Base-by-base conservation (phyloP, 306 rosid genomes). In the Ochetophila trinervis region DNA sequence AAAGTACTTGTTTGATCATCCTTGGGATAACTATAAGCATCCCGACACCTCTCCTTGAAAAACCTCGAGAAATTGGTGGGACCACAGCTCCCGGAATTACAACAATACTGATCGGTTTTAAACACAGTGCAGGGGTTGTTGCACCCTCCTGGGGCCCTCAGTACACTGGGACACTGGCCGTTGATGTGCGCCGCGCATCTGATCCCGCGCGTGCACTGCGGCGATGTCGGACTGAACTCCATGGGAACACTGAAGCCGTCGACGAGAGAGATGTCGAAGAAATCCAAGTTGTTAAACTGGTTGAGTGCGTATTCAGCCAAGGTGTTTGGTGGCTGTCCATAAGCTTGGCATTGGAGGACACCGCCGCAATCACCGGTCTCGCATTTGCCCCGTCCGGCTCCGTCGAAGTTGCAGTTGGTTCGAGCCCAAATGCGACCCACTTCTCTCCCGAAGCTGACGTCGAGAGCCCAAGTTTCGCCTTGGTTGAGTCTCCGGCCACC, bases 1-100 rank as follows among this genome's bases (percentile, higher is more conserved):
- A 75, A 74, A 9, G 72, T 66, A 27, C 77, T 71, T 3, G 65
- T 56, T 9, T 4, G 17, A 27, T 75, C 84, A 57, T 71, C 84
- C 56, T 74, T 44, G 20, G 84, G 84, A 37, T 66, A 79, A 50
- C 80, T 79, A 34, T 74, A 75, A 60, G 77, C 84, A 67, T 75
- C 73, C 0, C 30, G 75, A 61, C 84, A 80, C 50, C 63, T 50
- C 0, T 0, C 1, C 66, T 75, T 80, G 35, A 80, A 80, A 47
- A 50, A 80, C 69, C 6, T 71, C 0, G 84, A 80, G 4, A 10
- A 67, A 8, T n/a, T 0, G 0, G 84, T 75, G 10, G 77, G 61
- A 0, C 32, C 30, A 56, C 84, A 75, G 0, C 0, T 57, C 0
- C 85, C 79, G 7, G 74, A 52, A 27, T 60, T 75, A 19, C 84